Conservation (phyloP, 768 basidiomycete species). For the Boletus pseudo-olivaceus region DNA sequence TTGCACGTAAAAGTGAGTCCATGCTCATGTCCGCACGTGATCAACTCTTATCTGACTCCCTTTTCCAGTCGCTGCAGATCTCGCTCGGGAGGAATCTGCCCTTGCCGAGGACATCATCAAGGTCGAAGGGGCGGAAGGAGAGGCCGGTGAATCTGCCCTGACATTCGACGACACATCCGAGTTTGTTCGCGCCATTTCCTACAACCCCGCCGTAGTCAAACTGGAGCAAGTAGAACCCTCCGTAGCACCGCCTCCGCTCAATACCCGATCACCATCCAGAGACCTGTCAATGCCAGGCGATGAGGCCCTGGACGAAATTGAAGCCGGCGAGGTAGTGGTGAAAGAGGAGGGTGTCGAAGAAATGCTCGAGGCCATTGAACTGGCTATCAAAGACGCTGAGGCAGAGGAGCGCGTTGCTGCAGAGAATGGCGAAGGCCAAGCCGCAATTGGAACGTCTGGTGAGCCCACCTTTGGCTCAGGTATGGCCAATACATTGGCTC, state of each 20-base stretch:
- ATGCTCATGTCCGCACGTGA: not conserved
- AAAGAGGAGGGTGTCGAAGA: slow-evolving; percentile 79
- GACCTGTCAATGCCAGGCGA: slow-evolving; percentile 63
- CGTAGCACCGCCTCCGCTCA: slow-evolving; percentile 22
- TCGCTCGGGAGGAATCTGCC: slow-evolving; percentile 48
- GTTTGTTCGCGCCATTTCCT: slow-evolving; percentile 84
- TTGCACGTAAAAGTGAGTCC: slow-evolving; percentile 68
- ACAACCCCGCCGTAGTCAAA: slow-evolving; percentile 55
- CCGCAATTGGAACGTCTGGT: slow-evolving; percentile 55
- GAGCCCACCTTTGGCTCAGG: slow-evolving; percentile 83
- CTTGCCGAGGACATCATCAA: slow-evolving; percentile 40
- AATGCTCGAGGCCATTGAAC: slow-evolving; percentile 77
- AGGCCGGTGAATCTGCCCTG: slow-evolving; percentile 45
- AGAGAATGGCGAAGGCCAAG: slow-evolving; percentile 30
- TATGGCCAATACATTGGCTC: slow-evolving; percentile 82
- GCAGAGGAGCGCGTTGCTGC: slow-evolving; percentile 44
- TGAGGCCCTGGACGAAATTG: slow-evolving; percentile 66
- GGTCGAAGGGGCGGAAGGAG: slow-evolving; percentile 44
- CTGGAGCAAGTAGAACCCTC: slow-evolving; percentile 41
- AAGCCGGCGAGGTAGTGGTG: slow-evolving; percentile 75
- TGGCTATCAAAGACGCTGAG: slow-evolving; percentile 61
- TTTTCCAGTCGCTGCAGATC: slow-evolving; percentile 59
- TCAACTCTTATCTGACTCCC: not conserved
- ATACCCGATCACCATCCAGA: slow-evolving; percentile 41
- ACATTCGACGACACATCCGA: slow-evolving; percentile 97